These are phyloP conservation scores for Thymus quinquecostatus DNA, from an alignment of 257 asterid genomes.

Conservation along the genomic window DNA sequence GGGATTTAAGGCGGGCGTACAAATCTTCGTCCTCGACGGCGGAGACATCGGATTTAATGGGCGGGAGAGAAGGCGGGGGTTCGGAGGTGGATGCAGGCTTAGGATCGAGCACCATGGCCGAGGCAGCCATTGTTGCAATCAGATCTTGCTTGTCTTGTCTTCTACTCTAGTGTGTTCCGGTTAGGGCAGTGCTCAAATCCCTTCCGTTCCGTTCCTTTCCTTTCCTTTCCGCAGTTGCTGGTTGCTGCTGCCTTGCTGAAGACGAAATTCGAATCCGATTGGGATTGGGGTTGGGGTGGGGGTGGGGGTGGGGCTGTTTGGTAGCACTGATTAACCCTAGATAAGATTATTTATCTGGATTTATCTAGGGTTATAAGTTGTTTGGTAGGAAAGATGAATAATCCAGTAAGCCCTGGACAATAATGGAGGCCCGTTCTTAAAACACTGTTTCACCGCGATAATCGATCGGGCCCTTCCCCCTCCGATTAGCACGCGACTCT, in stretches of 20 bases:
- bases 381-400: too few relatives aligned
- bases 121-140: constrained; percentile 30
- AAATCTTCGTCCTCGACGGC: constrained; percentile 34
- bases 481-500: too few relatives aligned
- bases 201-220: not conserved
- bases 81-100: constrained; percentile 25
- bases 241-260: constrained; percentile 10
- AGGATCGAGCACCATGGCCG: constrained; percentile 41
- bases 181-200: constrained; percentile 1
- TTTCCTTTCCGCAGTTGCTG: not conserved
- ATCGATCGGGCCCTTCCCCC: too few relatives aligned
- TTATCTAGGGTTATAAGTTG: too few relatives aligned
- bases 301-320: too few relatives aligned
- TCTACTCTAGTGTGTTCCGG: not conserved
- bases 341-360: too few relatives aligned
- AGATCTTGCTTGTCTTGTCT: constrained; percentile 4
- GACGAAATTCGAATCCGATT: constrained; percentile 13
- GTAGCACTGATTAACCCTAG: too few relatives aligned
- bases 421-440: too few relatives aligned
- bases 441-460: too few relatives aligned
- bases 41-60: constrained; percentile 9
- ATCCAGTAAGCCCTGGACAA: too few relatives aligned
- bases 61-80: constrained; percentile 20
- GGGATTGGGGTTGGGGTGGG: too few relatives aligned
- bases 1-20: constrained; percentile 50